phyloP scores from a whole-genome alignment of 176 grass and related monocot species.

The Cenchrus purpureus region DNA sequence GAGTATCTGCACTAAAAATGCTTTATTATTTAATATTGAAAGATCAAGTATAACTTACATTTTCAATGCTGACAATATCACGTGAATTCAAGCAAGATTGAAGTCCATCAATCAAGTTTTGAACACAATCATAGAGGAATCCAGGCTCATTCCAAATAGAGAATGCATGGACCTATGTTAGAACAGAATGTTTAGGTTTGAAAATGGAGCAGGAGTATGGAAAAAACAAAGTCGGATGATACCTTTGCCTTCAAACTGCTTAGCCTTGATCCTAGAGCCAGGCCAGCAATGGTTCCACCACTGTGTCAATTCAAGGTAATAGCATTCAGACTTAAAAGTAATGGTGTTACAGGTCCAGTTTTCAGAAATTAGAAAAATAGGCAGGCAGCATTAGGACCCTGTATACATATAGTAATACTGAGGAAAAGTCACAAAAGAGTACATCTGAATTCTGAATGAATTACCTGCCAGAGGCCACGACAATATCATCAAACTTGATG shows the following conservation, averaged over 20 bases:
- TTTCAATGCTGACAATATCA: constrained; percentile 80
- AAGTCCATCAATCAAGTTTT: constrained; percentile 92
- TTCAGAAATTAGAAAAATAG: not conserved
- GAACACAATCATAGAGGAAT: constrained; percentile 81
- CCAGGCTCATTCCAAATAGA: constrained; percentile 90
- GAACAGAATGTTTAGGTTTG: constrained; percentile 42
- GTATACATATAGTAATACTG: not conserved
- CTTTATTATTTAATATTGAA: too few species aligned
- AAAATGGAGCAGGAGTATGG: constrained; percentile 27
- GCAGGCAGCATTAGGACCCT: not conserved
- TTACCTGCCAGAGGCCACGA: constrained; percentile 93
- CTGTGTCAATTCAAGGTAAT: constrained; percentile 49
- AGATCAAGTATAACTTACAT: constrained; percentile 50
- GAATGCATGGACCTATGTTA: constrained; percentile 84
- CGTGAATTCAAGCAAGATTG: constrained; percentile 67
- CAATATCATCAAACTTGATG: constrained; percentile 84
- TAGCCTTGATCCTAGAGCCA: constrained; percentile 80
- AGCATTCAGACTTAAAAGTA: not conserved
- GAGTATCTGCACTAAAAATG: too few species aligned
- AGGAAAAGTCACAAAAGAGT: not conserved
- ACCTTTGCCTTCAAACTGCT: constrained; percentile 89
- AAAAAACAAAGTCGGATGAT: constrained; percentile 39
- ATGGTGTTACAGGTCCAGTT: not conserved
- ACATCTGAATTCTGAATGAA: not conserved
- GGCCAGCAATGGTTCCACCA: constrained; percentile 93